Conservation (phyloP, 2,329 filamentous ascomycete genomes). For the Pseudocercospora cruenta region DNA sequence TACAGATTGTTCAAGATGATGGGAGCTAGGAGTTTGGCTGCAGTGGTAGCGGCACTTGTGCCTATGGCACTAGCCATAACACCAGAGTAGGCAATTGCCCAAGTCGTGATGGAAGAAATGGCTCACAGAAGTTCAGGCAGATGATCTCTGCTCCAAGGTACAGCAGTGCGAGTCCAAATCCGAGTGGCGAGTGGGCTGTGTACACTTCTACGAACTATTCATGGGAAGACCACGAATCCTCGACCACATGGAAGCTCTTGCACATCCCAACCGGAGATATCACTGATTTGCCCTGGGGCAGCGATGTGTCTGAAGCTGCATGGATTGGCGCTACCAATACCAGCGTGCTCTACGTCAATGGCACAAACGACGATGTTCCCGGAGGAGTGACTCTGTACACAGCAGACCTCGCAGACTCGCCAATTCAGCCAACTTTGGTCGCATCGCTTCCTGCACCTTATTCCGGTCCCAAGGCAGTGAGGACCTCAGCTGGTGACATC, state of each 20-base stretch:
- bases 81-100: slow-evolving; percentile 16
- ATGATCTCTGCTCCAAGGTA: slow-evolving; percentile 36
- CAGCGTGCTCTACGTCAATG: slow-evolving; percentile 36
- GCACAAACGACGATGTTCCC: slow-evolving; percentile 28
- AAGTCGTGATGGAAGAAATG: neutral
- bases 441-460: slow-evolving; percentile 40
- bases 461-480: slow-evolving; percentile 43
- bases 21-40: neutral
- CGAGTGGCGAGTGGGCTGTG: slow-evolving; percentile 39
- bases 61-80: slow-evolving; percentile 20
- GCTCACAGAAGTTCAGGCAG: slow-evolving; percentile 25
- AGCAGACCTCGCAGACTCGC: slow-evolving; percentile 38
- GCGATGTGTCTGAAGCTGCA: slow-evolving; percentile 31
- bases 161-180: slow-evolving; percentile 28
- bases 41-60: slow-evolving; percentile 5
- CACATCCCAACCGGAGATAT: slow-evolving; percentile 29
- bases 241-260: slow-evolving; percentile 31
- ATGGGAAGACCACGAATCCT: slow-evolving; percentile 29
- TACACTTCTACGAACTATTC: slow-evolving; percentile 32
- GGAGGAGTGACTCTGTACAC: slow-evolving; percentile 45
- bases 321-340: slow-evolving; percentile 40
- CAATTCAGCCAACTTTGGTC: slow-evolving; percentile 34
- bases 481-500: slow-evolving; percentile 33
- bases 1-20: neutral
- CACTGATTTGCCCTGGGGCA: slow-evolving; percentile 26